Conservation (phyloP, 1,284 basidiomycete species). For the Irpex sp. region DNA sequence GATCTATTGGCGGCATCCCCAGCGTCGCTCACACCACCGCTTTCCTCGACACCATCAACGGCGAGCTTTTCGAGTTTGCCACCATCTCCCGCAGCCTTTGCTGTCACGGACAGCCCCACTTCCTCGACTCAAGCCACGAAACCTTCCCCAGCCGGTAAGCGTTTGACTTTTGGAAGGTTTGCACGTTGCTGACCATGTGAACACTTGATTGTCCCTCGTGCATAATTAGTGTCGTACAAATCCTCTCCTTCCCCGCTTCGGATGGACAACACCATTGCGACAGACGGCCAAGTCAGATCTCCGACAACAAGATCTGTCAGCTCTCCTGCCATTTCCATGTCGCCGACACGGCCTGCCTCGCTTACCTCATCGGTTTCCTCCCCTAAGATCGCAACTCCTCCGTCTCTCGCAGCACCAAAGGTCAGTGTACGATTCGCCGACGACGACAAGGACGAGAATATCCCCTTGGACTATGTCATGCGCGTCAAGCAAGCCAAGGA, state of each 20-base stretch:
- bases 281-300: slow-evolving; percentile 12
- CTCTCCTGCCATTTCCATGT: slow-evolving; percentile 7
- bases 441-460: slow-evolving; percentile 58
- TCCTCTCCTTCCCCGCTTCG: slow-evolving; percentile 53
- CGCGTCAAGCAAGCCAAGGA: slow-evolving; percentile 67
- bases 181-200: slow-evolving; percentile 3
- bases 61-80: slow-evolving; percentile 8
- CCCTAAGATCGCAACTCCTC: slow-evolving; percentile 8
- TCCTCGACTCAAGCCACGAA: slow-evolving; percentile 3
- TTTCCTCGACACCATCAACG: slow-evolving; percentile 9
- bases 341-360: slow-evolving; percentile 10
- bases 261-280: slow-evolving; percentile 22
- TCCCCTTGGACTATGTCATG: slow-evolving; percentile 65
- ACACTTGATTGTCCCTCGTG: slow-evolving; percentile 10
- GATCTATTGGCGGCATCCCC: slow-evolving; percentile 18
- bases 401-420: slow-evolving; percentile 28
- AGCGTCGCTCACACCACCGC: slow-evolving; percentile 9
- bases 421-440: slow-evolving; percentile 70
- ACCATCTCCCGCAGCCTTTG: slow-evolving; percentile 8
- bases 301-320: slow-evolving; percentile 1
- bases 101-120: slow-evolving; percentile 4
- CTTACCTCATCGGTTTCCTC: slow-evolving; percentile 11
- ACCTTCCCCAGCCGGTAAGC: slow-evolving; percentile 7
- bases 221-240: slow-evolving; percentile 29
- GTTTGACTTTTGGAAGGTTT: slow-evolving; percentile 6